phyloP scores from a whole-genome alignment of 2,329 filamentous ascomycete genomes.

The Phoma herbarum region DNA sequence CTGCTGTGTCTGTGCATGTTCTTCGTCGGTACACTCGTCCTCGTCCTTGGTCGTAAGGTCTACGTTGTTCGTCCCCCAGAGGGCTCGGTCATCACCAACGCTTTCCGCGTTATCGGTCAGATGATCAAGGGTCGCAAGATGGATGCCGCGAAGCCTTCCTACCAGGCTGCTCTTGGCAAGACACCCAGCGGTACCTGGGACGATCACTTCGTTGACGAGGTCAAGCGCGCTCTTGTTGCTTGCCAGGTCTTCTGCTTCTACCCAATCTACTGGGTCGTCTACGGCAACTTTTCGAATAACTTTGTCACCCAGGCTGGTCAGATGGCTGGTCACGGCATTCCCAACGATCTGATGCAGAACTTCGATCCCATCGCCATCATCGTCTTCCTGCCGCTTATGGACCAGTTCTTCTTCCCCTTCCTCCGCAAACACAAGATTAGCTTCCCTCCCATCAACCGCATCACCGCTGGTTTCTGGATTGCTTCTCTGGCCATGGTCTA shows the following conservation, averaged over 20 bases:
- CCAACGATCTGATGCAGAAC: conserved; percentile 60
- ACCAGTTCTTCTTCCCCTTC: conserved; percentile 54
- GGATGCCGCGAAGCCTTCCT: conserved; percentile 72
- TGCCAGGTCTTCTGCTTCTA: conserved; percentile 71
- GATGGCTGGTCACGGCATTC: conserved; percentile 57
- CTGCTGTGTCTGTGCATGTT: conserved; percentile 72
- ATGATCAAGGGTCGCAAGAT: conserved; percentile 64
- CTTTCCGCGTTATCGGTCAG: conserved; percentile 68
- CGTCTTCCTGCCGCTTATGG: conserved; percentile 57
- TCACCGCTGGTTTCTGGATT: conserved; percentile 63
- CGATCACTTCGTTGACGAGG: conserved; percentile 75
- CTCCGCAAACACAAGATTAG: conserved; percentile 54
- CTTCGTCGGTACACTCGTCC: conserved; percentile 67
- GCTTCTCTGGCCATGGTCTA: conserved; percentile 63
- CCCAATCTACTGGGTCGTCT: conserved; percentile 59
- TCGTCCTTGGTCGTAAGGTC: conserved; percentile 49
- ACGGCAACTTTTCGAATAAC: conserved; percentile 54
- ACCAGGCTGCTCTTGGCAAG: conserved; percentile 64
- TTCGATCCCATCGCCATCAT: conserved; percentile 58
- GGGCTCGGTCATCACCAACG: conserved; percentile 50
- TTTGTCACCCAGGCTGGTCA: conserved; percentile 57
- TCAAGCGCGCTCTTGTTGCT: conserved; percentile 71
- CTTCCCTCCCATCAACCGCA: conserved; percentile 62
- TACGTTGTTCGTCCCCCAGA: conserved; percentile 52
- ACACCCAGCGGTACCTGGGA: conserved; percentile 65